A percentile compares a stretch with the other conserved stretches of the same genome.
These are phyloP conservation scores for Naganishia antarctica DNA, from an alignment of 768 basidiomycete species.

Conservation along the genomic window DNA sequence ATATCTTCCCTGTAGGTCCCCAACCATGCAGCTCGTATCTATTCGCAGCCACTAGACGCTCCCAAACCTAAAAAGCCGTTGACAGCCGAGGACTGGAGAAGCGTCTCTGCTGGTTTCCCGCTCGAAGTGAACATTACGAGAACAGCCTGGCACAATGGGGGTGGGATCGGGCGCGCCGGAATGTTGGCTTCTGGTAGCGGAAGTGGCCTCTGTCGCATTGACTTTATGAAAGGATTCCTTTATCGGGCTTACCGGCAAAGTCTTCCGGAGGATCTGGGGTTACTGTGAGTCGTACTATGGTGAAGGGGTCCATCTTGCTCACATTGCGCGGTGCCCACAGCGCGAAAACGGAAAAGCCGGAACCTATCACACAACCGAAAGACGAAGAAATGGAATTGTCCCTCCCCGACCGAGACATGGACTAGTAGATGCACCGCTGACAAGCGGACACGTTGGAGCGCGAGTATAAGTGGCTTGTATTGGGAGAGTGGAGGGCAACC, in stretches of 20 bases:
- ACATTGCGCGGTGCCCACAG: too few relatives aligned
- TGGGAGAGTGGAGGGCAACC: too few relatives aligned
- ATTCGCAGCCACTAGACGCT: conserved; percentile 2
- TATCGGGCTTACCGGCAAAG: conserved; percentile 4
- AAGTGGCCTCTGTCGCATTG: conserved; percentile 78
- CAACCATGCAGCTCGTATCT: conserved; percentile 35
- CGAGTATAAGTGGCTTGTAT: too few relatives aligned
- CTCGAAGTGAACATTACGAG: conserved; percentile 70
- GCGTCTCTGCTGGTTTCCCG: conserved; percentile 64
- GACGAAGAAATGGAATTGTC: too few relatives aligned
- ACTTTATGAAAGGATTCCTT: conserved; percentile 62
- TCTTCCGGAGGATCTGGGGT: conserved; percentile 6
- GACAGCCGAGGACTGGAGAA: conserved; percentile 33
- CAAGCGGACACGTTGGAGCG: too few relatives aligned
- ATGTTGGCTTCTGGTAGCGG: conserved; percentile 74
- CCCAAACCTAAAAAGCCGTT: conserved; percentile 39
- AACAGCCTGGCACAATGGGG: conserved; percentile 73
- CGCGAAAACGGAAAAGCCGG: too few relatives aligned
- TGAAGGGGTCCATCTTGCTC: too few relatives aligned
- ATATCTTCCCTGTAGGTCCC: conserved; percentile 30
- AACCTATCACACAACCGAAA: too few relatives aligned
- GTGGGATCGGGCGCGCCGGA: conserved; percentile 59
- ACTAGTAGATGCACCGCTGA: too few relatives aligned
- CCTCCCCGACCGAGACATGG: too few relatives aligned
- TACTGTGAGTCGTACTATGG: background rate